These are phyloP conservation scores for Leccinum subrobustum DNA, from an alignment of 1,284 basidiomycete species.

Conservation along the genomic window DNA sequence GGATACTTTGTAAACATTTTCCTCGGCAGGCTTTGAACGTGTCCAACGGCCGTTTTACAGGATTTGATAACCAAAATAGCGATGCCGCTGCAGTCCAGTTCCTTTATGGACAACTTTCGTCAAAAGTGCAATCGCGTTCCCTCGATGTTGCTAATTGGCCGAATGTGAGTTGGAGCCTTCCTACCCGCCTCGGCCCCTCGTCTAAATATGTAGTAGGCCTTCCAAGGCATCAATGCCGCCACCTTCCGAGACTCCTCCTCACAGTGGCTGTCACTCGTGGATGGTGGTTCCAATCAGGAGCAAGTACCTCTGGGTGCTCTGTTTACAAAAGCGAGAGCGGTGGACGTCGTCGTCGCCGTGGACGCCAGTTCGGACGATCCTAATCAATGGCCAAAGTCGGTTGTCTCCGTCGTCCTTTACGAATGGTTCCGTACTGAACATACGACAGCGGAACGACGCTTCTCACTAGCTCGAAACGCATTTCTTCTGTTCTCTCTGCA, in stretches of 20 bases:
- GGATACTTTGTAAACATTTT: not conserved
- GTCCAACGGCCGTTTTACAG: conserved; percentile 39
- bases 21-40: conserved; percentile 49
- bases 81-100: conserved; percentile 43
- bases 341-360: conserved; percentile 72
- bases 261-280: conserved; percentile 56
- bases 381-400: conserved; percentile 67
- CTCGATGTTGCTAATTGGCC: conserved; percentile 71
- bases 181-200: not conserved
- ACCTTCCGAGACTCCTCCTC: conserved; percentile 50
- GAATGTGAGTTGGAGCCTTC: conserved; percentile 36
- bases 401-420: conserved; percentile 6
- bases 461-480: conserved; percentile 42
- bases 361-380: conserved; percentile 64
- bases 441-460: conserved; percentile 48
- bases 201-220: conserved; percentile 38
- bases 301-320: conserved; percentile 66
- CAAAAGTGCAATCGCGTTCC: conserved; percentile 47
- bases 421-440: not conserved
- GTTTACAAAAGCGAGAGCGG: conserved; percentile 56
- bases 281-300: conserved; percentile 59
- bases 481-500: conserved; percentile 42
- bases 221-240: conserved; percentile 44
- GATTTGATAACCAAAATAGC: conserved; percentile 31
- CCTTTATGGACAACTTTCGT: conserved; percentile 44